Conservation (phyloP, 1,139 yeast species). For the Chernovozyma sophiae-reginae region DNA sequence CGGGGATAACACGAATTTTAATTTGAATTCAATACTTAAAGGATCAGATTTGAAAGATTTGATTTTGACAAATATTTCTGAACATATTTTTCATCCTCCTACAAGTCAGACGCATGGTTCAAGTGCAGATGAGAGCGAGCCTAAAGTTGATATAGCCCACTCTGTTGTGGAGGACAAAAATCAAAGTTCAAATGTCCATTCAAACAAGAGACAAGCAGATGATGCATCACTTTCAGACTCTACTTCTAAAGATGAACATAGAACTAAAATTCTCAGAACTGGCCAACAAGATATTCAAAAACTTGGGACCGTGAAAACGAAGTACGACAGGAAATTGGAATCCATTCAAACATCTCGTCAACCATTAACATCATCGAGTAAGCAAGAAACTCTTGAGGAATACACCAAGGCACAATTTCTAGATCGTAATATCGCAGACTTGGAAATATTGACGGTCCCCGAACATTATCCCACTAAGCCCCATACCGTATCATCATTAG, state of each 20-base stretch:
- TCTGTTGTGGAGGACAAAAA: not conserved
- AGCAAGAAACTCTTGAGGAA: not conserved
- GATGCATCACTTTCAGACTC: not conserved
- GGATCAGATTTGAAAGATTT: not conserved
- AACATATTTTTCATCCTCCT: not conserved
- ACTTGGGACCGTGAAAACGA: not conserved
- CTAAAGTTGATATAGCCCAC: not conserved
- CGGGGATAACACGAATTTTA: not conserved
- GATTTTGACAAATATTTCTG: not conserved
- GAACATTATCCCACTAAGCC: conserved; percentile 42
- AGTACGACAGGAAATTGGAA: not conserved
- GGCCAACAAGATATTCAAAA: conserved; percentile 2
- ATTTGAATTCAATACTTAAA: not conserved
- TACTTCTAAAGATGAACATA: not conserved
- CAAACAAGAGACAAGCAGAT: conserved; percentile 1
- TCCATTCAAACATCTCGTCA: not conserved
- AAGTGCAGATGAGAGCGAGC: not conserved
- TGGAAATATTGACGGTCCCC: conserved; percentile 39
- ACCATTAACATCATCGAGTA: not conserved
- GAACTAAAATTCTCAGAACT: not conserved
- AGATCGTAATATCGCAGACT: conserved; percentile 23
- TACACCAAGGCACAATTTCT: conserved; percentile 14
- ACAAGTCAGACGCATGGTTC: not conserved
- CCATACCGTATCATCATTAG: conserved; percentile 57
- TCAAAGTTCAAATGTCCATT: not conserved